These are phyloP conservation scores for Dipodascus albidus DNA, from an alignment of 805 yeast genomes.

Conservation along the genomic window DNA sequence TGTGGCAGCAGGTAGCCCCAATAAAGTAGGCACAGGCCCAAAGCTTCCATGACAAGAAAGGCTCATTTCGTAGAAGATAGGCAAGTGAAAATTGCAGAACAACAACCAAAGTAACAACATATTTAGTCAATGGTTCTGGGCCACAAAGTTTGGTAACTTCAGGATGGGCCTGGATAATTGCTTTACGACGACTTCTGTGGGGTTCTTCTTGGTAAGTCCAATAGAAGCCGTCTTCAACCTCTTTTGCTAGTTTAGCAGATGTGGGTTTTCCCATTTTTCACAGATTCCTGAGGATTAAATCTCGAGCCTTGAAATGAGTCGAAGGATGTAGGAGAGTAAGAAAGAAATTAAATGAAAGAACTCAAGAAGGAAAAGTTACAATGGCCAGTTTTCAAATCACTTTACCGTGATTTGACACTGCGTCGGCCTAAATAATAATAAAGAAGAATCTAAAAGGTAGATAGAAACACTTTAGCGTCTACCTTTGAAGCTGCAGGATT, in stretches of 20 bases:
- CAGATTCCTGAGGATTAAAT: neutral
- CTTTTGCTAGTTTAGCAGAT: neutral
- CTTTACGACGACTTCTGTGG: constrained; percentile 62
- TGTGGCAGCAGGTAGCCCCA: constrained; percentile 83
- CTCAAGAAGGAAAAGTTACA: neutral
- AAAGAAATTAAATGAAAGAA: neutral
- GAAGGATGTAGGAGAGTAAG: too few relatives aligned
- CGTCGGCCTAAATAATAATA: neutral
- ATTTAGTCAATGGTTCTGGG: constrained; percentile 77
- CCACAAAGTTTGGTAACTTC: constrained; percentile 73
- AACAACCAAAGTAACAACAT: constrained; percentile 58
- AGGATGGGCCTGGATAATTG: constrained; percentile 65
- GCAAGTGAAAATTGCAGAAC: constrained; percentile 56
- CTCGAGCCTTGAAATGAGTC: neutral
- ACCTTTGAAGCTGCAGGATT: neutral
- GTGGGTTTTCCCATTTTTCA: neutral
- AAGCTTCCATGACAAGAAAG: constrained; percentile 42
- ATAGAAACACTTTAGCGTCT: neutral
- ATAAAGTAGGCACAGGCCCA: constrained; percentile 57
- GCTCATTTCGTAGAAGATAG: constrained; percentile 43
- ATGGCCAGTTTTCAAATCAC: too few relatives aligned
- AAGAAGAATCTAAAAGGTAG: too few relatives aligned
- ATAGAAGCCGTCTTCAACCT: constrained; percentile 41
- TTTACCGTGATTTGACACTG: neutral
- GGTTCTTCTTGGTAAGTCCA: constrained; percentile 82